Conservation (phyloP, 176 grass and related monocot genomes). For the Neostapfia colusana region DNA sequence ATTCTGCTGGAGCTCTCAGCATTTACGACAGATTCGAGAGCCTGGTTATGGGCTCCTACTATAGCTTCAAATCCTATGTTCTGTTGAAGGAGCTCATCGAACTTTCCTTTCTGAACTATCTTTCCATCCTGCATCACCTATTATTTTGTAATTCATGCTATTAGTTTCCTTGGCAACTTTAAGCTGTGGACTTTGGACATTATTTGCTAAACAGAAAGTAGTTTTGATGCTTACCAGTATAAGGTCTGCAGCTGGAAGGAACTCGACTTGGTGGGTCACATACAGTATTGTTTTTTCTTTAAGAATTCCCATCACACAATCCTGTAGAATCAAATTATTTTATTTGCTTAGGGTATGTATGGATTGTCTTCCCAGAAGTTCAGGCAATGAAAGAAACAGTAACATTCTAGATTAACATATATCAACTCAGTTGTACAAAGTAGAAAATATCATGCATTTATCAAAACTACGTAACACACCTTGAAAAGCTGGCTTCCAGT, state of each 20-base stretch:
- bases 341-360: conserved; percentile 17
- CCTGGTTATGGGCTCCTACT: conserved; percentile 90
- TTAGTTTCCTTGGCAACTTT: conserved; percentile 36
- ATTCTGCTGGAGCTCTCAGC: conserved; percentile 86
- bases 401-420: conserved; percentile 6
- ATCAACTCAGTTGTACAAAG: conserved; percentile 6
- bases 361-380: neutral
- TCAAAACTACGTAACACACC: conserved; percentile 39
- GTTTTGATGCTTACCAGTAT: conserved; percentile 70
- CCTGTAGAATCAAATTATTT: conserved; percentile 50
- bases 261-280: conserved; percentile 98
- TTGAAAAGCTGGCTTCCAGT: conserved; percentile 93
- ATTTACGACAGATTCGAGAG: conserved; percentile 81
- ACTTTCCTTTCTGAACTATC: conserved; percentile 76
- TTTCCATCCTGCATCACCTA: conserved; percentile 94
- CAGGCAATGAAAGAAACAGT: conserved; percentile 1
- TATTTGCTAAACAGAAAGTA: conserved; percentile 2
- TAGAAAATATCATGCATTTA: neutral
- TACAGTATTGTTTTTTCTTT: conserved; percentile 91
- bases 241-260: conserved; percentile 86
- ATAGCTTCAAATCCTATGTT: conserved; percentile 87
- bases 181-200: conserved; percentile 4
- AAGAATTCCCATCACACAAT: conserved; percentile 89
- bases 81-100: conserved; percentile 80
- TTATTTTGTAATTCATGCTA: conserved; percentile 38